Evolutionary conservation across 2,329 filamentous ascomycete species (phyloP), one percentile per base, ranked within the genome.

Genomic region (Ophiostoma sp.): DNA sequence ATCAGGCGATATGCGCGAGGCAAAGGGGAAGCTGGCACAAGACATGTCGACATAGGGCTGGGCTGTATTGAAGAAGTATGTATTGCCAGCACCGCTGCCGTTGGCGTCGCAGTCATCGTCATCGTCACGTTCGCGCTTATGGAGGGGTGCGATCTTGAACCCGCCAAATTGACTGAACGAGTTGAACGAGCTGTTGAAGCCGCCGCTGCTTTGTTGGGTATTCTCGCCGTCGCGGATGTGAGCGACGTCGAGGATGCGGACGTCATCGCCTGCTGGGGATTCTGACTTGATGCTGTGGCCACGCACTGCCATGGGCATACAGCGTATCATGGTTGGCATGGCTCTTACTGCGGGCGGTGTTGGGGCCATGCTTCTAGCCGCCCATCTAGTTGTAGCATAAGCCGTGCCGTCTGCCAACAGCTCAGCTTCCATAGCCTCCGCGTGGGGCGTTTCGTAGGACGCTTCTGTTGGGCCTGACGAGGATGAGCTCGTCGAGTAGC

Each of bases 81-180:
- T 16, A 4, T 18, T 12, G 5, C 44, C 45, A 14, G 42, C 18
- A 27, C 38, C 12, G 7, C 3, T n/a, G 11, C 3, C 40, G 38
- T 11, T 65, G 60, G 44, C n/a, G 5, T 55, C 41, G 49, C 38
- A 11, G 16, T n/a, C 14, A 16, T 52, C 64, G 44, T 66, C 52
- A 11, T 49, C 42, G 64, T 66, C 75, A 36, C 36, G 58, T 4
- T 62, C 58, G 36, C 58, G 58, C 58, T 62, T 62, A 6, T 40
- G 36, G 14, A 41, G 38, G 38, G 5, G 12, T 6, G 16, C 58
- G 9, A 62, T 16, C 5, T 18, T 27, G 11, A 62, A 16, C 5
- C 58, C 58, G 14, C 36, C 58, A 62, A 11, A 40, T 14, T 62
- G 58, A 14, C 49, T 55, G 49, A 55, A 5, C 2, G 49, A 27